Conservation (phyloP, 352 stramenopile species). For the Phytophthora ohioensis region DNA sequence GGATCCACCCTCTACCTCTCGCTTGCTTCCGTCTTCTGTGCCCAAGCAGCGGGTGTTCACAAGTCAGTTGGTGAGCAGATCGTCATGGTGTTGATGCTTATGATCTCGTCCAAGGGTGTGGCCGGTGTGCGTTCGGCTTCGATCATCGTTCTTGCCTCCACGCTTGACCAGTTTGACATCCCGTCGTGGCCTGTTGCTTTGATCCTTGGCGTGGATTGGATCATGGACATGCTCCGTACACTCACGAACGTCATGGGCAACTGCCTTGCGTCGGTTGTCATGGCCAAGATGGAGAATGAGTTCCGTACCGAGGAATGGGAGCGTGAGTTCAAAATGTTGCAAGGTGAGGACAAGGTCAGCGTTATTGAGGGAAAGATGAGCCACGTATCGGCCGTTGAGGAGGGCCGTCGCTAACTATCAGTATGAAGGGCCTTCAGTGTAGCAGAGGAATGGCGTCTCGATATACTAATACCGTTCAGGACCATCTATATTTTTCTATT, state of each 20-base stretch:
- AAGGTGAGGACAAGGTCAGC: slow-evolving; percentile 35
- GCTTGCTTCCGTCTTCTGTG: slow-evolving; percentile 59
- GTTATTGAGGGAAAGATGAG: slow-evolving; percentile 34
- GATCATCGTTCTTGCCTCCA: slow-evolving; percentile 59
- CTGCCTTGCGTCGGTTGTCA: slow-evolving; percentile 61
- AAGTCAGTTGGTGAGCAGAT: slow-evolving; percentile 68
- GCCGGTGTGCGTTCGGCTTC: slow-evolving; percentile 58
- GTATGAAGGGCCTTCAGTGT: neutral
- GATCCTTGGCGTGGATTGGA: slow-evolving; percentile 64
- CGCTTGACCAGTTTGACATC: slow-evolving; percentile 62
- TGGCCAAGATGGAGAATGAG: slow-evolving; percentile 71
- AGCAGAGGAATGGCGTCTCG: too few species aligned
- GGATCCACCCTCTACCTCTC: slow-evolving; percentile 64
- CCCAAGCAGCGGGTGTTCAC: slow-evolving; percentile 52
- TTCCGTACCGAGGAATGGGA: slow-evolving; percentile 66
- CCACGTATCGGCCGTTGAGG: slow-evolving; percentile 29
- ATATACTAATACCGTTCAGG: too few species aligned
- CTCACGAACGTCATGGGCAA: slow-evolving; percentile 69
- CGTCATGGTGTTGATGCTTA: slow-evolving; percentile 67
- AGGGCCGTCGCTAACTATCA: slow-evolving; percentile 22
- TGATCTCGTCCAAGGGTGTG: slow-evolving; percentile 68
- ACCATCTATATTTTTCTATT: too few species aligned
- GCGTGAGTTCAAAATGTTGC: slow-evolving; percentile 8
- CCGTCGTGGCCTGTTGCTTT: slow-evolving; percentile 66
- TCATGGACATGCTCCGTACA: slow-evolving; percentile 71